Evolutionary conservation across 768 basidiomycete species (phyloP).

Genomic region (Leucocoprinus leucothites): DNA sequence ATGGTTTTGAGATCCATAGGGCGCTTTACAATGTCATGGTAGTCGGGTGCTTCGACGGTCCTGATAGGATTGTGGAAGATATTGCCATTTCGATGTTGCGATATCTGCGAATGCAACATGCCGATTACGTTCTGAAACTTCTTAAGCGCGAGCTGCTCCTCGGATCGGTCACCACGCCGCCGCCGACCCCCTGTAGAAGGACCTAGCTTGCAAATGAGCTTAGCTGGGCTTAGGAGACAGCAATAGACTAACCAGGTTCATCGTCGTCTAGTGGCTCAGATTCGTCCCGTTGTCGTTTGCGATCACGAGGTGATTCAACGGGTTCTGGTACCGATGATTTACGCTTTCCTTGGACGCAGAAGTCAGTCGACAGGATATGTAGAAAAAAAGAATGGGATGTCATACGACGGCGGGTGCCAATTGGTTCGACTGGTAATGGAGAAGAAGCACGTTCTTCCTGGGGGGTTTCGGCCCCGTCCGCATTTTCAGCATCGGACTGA

Average conservation of each 20-base stretch:
- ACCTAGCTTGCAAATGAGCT: not conserved
- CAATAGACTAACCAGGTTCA: slow-evolving; percentile 41
- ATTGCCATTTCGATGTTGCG: slow-evolving; percentile 82
- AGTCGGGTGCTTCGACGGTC: slow-evolving; percentile 84
- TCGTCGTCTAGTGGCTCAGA: slow-evolving; percentile 68
- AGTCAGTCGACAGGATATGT: not conserved
- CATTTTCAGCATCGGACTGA: slow-evolving; percentile 22
- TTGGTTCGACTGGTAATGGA: slow-evolving; percentile 21
- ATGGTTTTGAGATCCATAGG: slow-evolving; percentile 97
- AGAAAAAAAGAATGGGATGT: slow-evolving; percentile 17
- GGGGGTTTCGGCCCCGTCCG: slow-evolving; percentile 24
- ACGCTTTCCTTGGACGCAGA: slow-evolving; percentile 49
- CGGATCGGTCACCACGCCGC: slow-evolving; percentile 30
- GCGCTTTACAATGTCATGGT: slow-evolving; percentile 88
- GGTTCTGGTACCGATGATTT: slow-evolving; percentile 55
- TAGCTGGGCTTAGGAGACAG: slow-evolving; percentile 10
- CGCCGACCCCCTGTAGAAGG: slow-evolving; percentile 7
- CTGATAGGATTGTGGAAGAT: slow-evolving; percentile 92
- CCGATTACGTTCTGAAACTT: slow-evolving; percentile 80
- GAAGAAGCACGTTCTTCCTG: slow-evolving; percentile 29
- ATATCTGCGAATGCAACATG: slow-evolving; percentile 79
- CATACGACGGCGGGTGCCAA: slow-evolving; percentile 25
- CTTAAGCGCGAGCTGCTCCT: slow-evolving; percentile 57
- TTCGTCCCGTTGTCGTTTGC: slow-evolving; percentile 61
- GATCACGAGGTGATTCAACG: slow-evolving; percentile 46